Percentiles rank a stretch among this genome's conserved stretches.
Evolutionary conservation across 2,329 filamentous ascomycete species (phyloP).

Genomic region (Aspergillus sp.): DNA sequence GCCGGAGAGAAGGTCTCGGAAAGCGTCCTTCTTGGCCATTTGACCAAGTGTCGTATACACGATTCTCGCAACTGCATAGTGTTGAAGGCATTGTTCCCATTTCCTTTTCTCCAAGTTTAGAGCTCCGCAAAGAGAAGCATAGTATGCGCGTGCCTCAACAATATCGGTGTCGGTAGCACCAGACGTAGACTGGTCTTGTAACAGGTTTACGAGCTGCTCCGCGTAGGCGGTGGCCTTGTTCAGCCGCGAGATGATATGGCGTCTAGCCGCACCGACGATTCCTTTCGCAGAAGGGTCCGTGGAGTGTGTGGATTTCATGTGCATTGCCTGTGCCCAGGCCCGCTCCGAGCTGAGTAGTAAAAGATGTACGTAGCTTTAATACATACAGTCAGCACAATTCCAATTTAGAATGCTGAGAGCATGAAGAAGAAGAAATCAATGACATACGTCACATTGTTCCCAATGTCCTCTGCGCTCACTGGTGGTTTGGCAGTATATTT

Average conservation of each 20-base stretch:
- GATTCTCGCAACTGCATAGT: constrained; percentile 69
- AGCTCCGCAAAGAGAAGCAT: constrained; percentile 66
- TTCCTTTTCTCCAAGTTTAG: constrained; percentile 79
- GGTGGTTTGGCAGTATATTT: constrained; percentile 70
- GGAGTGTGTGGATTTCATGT: constrained; percentile 77
- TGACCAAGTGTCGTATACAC: constrained; percentile 72
- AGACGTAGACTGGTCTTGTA: constrained; percentile 57
- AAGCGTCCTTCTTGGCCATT: constrained; percentile 62
- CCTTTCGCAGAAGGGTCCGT: constrained; percentile 65
- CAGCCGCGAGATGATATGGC: constrained; percentile 82
- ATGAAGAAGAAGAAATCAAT: neutral
- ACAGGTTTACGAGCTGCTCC: constrained; percentile 57
- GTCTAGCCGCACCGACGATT: constrained; percentile 70
- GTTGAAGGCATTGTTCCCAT: constrained; percentile 71
- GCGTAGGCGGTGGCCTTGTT: constrained; percentile 71
- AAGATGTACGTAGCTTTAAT: constrained; percentile 63
- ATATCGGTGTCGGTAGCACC: constrained; percentile 64
- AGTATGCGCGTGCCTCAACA: constrained; percentile 81
- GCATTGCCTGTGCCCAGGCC: constrained; percentile 93
- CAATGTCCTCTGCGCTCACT: constrained; percentile 69
- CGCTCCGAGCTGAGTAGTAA: constrained; percentile 80
- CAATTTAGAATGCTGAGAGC: neutral
- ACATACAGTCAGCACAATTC: constrained; percentile 8
- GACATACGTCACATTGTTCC: constrained; percentile 66
- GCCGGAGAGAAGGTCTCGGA: constrained; percentile 76